phyloP scores from a whole-genome alignment of 345 rosid genomes.

The Eucalyptus cloeziana region DNA sequence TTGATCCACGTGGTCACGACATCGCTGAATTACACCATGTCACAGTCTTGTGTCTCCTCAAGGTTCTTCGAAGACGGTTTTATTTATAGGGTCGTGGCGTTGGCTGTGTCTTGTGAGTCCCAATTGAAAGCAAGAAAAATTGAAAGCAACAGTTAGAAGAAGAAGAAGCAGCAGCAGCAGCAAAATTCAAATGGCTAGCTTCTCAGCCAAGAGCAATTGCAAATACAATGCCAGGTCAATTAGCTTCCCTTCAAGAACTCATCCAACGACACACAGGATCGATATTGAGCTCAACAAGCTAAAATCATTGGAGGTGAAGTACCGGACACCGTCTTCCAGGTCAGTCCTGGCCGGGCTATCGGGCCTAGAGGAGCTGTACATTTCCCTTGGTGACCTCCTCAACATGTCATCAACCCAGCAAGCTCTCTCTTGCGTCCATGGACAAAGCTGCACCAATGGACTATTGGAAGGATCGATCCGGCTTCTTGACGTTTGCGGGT shows the following conservation, averaged over 20 bases:
- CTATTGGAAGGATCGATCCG: constrained; percentile 49
- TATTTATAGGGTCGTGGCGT: neutral
- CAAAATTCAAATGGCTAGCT: neutral
- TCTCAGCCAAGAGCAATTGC: neutral
- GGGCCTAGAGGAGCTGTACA: constrained; percentile 34
- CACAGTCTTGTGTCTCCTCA: neutral
- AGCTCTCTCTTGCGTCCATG: constrained; percentile 16
- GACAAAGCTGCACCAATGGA: constrained; percentile 16
- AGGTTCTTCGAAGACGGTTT: neutral
- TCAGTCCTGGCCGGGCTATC: constrained; percentile 22
- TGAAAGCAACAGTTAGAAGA: neutral
- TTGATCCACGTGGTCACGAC: neutral
- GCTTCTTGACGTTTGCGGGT: constrained; percentile 51
- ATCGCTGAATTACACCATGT: neutral
- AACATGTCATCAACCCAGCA: constrained; percentile 38
- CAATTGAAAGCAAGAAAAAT: neutral
- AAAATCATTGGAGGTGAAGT: constrained; percentile 9
- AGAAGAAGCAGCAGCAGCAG: neutral
- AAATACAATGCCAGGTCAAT: constrained; percentile 22
- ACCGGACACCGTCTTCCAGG: neutral
- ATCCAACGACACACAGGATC: constrained; percentile 31
- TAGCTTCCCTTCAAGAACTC: constrained; percentile 64
- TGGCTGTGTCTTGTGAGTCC: neutral
- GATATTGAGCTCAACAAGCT: constrained; percentile 45
- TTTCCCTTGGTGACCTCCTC: constrained; percentile 33